A percentile compares a stretch with the other conserved stretches of the same genome.
Evolutionary conservation across 1,284 basidiomycete genomes (phyloP).

Genomic region (Mycena sp.): DNA sequence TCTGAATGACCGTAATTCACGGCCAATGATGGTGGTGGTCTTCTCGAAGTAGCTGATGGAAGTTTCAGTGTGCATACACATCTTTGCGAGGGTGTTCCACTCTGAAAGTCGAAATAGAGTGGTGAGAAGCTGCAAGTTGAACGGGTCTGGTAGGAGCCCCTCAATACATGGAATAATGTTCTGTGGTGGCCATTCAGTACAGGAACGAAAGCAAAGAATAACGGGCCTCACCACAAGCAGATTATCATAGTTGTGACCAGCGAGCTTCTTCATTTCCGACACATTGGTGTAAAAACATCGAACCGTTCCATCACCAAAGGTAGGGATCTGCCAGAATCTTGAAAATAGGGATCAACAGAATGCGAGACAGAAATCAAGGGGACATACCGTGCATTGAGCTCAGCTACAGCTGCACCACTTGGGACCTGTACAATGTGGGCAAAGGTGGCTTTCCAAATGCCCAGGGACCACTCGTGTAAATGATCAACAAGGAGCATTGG

Average conservation of each 20-base stretch:
- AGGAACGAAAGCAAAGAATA: background rate
- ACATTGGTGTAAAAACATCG: conserved; percentile 40
- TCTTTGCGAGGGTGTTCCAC: conserved; percentile 26
- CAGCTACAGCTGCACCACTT: background rate
- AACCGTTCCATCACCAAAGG: conserved; percentile 41
- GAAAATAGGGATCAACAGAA: background rate
- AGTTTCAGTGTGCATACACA: conserved; percentile 25
- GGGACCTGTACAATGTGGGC: background rate
- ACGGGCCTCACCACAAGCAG: background rate
- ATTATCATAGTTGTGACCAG: conserved; percentile 47
- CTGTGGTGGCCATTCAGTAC: background rate
- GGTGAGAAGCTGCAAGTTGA: background rate
- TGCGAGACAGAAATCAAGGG: background rate
- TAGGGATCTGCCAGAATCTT: conserved; percentile 24
- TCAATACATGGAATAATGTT: conserved; percentile 7
- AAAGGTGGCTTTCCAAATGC: conserved; percentile 3
- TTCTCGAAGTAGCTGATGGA: conserved; percentile 25
- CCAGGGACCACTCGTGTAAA: conserved; percentile 1
- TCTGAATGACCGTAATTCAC: conserved; percentile 38
- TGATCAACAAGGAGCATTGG: conserved; percentile 42
- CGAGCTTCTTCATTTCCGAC: conserved; percentile 45
- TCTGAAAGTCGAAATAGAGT: conserved; percentile 38
- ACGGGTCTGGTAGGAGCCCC: conserved; percentile 1
- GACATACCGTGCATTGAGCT: background rate
- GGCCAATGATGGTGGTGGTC: conserved; percentile 37